Conservation (phyloP, 371 early-diverging fungal genomes). For the Nematocida homosporus region DNA sequence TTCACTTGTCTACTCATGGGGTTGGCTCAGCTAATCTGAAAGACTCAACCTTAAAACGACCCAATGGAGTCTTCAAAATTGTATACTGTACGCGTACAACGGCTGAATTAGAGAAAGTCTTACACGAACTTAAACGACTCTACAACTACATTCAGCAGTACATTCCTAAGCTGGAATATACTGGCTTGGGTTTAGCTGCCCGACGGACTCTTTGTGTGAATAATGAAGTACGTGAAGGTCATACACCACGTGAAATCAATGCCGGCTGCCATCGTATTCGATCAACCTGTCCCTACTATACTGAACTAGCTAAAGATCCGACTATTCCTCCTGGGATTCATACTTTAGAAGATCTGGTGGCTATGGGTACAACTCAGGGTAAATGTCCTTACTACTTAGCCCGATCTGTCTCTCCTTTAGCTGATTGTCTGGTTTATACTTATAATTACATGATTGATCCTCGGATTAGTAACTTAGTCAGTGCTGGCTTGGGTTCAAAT, state of each 20-base stretch:
- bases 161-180: constrained; percentile 72
- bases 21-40: constrained; percentile 23
- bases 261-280: constrained; percentile 21
- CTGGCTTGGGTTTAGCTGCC: constrained; percentile 86
- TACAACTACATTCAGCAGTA: constrained; percentile 74
- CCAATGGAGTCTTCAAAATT: constrained; percentile 70
- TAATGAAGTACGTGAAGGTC: constrained; percentile 70
- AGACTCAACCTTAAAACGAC: constrained; percentile 11
- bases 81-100: constrained; percentile 93
- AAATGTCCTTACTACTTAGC: constrained; percentile 92
- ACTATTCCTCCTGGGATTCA: constrained; percentile 73
- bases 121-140: constrained; percentile 84
- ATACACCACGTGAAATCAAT: constrained; percentile 10
- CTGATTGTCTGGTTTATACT: constrained; percentile 94
- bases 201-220: constrained; percentile 91
- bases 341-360: constrained; percentile 83
- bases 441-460: constrained; percentile 98
- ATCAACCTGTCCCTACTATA: constrained; percentile 8
- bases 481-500: constrained; percentile 79
- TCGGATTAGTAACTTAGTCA: constrained; percentile 89
- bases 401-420: constrained; percentile 76
- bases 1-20: constrained; percentile 59
- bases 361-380: constrained; percentile 72
- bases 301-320: constrained; percentile 15
- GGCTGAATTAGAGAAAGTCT: constrained; percentile 95